Evolutionary conservation across 2,329 filamentous ascomycete species (phyloP).

Genomic region (Fusarium succisae): DNA sequence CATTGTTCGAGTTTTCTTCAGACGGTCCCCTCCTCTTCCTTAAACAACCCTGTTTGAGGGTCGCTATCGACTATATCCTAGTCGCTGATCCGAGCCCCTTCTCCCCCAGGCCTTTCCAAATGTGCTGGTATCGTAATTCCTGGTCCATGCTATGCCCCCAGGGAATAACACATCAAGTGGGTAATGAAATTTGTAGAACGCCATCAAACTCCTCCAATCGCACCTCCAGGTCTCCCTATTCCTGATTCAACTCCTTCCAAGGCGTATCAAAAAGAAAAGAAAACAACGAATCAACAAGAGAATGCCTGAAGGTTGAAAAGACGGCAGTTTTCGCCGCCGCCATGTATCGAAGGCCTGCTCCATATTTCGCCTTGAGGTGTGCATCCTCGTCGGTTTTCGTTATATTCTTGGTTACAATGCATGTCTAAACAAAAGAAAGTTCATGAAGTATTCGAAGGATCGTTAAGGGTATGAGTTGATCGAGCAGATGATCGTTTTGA

Average conservation of each 20-base stretch:
- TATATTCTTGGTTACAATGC: conserved; percentile 28
- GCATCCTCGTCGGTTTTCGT: conserved; percentile 34
- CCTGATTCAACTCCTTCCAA: conserved; percentile 34
- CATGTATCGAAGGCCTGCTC: conserved; percentile 24
- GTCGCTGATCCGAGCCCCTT: conserved; percentile 28
- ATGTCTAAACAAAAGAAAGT: conserved; percentile 43
- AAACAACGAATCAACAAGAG: conserved; percentile 14
- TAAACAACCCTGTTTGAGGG: conserved; percentile 9
- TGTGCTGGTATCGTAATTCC: conserved; percentile 43
- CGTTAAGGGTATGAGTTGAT: conserved; percentile 22
- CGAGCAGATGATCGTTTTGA: conserved; percentile 4
- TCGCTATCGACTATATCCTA: conserved; percentile 18
- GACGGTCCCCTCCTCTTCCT: neutral
- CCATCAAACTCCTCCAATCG: conserved; percentile 42
- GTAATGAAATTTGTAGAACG: conserved; percentile 38
- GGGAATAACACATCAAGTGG: conserved; percentile 39
- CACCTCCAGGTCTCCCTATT: conserved; percentile 31
- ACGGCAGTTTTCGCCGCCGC: conserved; percentile 9
- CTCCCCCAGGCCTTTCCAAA: conserved; percentile 21
- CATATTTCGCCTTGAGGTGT: conserved; percentile 20
- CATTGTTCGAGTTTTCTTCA: conserved; percentile 24
- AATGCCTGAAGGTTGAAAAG: conserved; percentile 28
- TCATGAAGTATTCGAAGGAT: conserved; percentile 37
- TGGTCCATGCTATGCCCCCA: conserved; percentile 35
- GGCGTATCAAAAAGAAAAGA: conserved; percentile 6